Percentiles rank a stretch among this genome's conserved stretches.
These are phyloP conservation scores for Mucor sp. DNA, from an alignment of 371 early-diverging fungal genomes.

Conservation along the genomic window DNA sequence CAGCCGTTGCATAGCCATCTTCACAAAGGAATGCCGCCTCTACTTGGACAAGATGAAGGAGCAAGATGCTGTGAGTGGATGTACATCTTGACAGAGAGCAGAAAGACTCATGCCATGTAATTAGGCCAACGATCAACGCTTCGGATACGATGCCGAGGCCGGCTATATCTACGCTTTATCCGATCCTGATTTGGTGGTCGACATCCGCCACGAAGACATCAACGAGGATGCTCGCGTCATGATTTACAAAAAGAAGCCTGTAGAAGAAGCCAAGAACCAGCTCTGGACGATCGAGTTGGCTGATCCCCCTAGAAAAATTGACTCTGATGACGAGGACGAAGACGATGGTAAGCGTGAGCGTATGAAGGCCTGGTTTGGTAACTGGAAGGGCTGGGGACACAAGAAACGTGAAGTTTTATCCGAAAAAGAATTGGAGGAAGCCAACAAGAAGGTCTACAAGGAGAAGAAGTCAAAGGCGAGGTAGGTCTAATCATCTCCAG, in stretches of 20 bases:
- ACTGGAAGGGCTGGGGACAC: slow-evolving; percentile 34
- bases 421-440: slow-evolving; percentile 33
- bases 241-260: slow-evolving; percentile 24
- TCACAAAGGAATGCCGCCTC: slow-evolving; percentile 39
- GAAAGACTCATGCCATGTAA: not conserved
- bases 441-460: slow-evolving; percentile 37
- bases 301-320: slow-evolving; percentile 29
- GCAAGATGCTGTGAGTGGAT: slow-evolving; percentile 31
- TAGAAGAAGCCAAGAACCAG: slow-evolving; percentile 27
- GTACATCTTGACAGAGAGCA: not conserved
- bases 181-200: slow-evolving; percentile 25
- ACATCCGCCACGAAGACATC: slow-evolving; percentile 27
- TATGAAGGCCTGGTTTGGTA: slow-evolving; percentile 37
- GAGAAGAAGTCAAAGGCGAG: slow-evolving; percentile 33
- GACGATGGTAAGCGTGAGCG: slow-evolving; percentile 38
- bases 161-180: slow-evolving; percentile 33
- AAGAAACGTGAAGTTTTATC: slow-evolving; percentile 25
- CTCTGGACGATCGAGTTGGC: slow-evolving; percentile 28
- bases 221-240: slow-evolving; percentile 29
- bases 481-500: not conserved
- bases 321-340: slow-evolving; percentile 35
- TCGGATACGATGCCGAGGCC: slow-evolving; percentile 29
- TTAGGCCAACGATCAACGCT: slow-evolving; percentile 34
- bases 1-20: slow-evolving; percentile 34
- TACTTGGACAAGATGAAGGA: slow-evolving; percentile 48